Conservation (phyloP, 164 flowering plant genomes). For the Houttuynia cordata region DNA sequence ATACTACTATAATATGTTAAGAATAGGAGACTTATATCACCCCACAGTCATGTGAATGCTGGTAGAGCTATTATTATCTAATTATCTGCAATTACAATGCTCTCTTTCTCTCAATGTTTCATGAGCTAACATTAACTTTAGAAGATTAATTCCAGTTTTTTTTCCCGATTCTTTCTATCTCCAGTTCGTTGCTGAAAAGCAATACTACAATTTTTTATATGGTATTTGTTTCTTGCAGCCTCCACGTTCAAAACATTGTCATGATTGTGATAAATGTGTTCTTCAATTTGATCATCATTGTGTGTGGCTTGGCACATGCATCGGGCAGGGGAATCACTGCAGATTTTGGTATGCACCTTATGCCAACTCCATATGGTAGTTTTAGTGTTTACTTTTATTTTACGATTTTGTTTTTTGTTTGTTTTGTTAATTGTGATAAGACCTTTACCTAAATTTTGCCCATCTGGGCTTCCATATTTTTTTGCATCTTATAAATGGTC, state of each 20-base stretch:
- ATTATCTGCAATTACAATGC: background rate
- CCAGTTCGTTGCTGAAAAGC: background rate
- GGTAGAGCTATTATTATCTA: no score
- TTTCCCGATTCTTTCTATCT: background rate
- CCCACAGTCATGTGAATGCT: no score
- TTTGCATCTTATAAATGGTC: no score
- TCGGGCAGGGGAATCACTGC: conserved; percentile 91
- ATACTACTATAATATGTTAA: no score
- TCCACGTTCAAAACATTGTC: conserved; percentile 94
- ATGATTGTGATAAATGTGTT: conserved; percentile 95
- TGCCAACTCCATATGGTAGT: no score
- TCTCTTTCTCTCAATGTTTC: background rate
- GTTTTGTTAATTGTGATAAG: no score
- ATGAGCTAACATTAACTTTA: no score
- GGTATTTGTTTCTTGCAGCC: conserved; percentile 47
- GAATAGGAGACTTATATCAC: no score
- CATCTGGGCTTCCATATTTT: no score
- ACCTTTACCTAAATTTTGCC: no score
- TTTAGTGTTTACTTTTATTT: no score
- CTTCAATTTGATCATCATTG: conserved; percentile 99
- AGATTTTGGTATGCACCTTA: conserved; percentile 54
- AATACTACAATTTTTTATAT: background rate
- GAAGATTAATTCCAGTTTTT: background rate
- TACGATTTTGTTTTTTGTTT: no score
- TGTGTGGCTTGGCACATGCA: conserved; percentile 98